phyloP scores from a whole-genome alignment of 257 asterid genomes.

The Vinca minor region DNA sequence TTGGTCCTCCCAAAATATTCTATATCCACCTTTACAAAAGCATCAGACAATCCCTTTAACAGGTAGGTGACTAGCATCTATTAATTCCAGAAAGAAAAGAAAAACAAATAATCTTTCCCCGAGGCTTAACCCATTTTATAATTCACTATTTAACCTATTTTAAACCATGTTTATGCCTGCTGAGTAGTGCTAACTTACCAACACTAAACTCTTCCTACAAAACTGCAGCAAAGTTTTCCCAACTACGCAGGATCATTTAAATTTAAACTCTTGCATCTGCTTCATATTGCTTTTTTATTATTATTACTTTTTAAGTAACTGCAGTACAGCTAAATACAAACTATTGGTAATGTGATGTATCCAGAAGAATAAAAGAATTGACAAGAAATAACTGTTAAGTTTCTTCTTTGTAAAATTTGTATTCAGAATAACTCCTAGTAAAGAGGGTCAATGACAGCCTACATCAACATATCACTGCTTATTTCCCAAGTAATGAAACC shows the following conservation, averaged over 20 bases:
- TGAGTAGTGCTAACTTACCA: too few species aligned
- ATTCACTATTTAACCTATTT: background rate
- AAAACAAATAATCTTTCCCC: background rate
- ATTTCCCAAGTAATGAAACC: background rate
- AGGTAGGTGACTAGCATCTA: background rate
- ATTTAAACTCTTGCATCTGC: background rate
- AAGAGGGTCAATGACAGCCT: background rate
- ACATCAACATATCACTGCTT: background rate
- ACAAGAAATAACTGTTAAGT: background rate
- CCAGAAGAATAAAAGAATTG: background rate
- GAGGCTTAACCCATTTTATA: background rate
- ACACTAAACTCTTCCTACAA: background rate
- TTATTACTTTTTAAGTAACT: background rate
- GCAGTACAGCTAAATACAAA: background rate
- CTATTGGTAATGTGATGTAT: background rate
- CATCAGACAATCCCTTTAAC: background rate
- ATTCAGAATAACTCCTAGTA: background rate
- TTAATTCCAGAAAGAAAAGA: background rate
- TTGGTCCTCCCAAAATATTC: background rate
- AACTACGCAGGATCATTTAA: background rate
- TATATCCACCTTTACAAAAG: background rate
- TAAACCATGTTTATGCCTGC: background rate
- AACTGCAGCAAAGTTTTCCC: background rate
- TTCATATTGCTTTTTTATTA: too few species aligned
- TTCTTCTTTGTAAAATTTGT: background rate